Percentiles rank a stretch among this genome's conserved stretches.
These are phyloP conservation scores for Phytophthora cactorum DNA, from an alignment of 352 stramenopile genomes.

Conservation along the genomic window DNA sequence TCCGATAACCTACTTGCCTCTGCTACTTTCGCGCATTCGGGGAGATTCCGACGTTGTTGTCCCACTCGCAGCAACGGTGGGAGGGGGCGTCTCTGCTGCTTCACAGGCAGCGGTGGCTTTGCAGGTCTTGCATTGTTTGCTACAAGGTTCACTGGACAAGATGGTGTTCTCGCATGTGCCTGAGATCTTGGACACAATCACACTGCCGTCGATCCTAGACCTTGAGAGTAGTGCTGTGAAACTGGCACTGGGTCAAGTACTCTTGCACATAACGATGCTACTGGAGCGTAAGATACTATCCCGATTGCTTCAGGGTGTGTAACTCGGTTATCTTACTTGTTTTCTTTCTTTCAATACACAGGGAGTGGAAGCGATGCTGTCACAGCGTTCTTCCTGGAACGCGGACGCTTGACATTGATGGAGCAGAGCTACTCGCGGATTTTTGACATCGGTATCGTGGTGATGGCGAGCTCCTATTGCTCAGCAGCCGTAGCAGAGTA, in stretches of 20 bases:
- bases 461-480: conserved; percentile 34
- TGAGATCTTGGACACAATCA: conserved; percentile 56
- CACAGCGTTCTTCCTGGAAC: conserved; percentile 61
- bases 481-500: conserved; percentile 9
- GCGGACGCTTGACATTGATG: conserved; percentile 51
- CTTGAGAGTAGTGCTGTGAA: conserved; percentile 52
- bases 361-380: conserved; percentile 52
- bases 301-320: not conserved
- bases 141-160: conserved; percentile 66
- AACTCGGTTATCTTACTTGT: not conserved
- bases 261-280: conserved; percentile 43
- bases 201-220: conserved; percentile 44
- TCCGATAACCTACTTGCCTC: conserved; percentile 67
- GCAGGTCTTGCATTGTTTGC: conserved; percentile 58
- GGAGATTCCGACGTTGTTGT: conserved; percentile 54
- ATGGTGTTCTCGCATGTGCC: conserved; percentile 63
- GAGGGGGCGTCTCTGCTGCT: conserved; percentile 28
- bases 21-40: conserved; percentile 67
- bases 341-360: conserved; percentile 21
- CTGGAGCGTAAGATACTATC: conserved; percentile 48
- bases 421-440: conserved; percentile 47
- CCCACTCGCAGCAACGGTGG: conserved; percentile 13
- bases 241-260: conserved; percentile 36
- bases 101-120: conserved; percentile 36
- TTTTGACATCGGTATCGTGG: conserved; percentile 49